Evolutionary conservation across 164 flowering plant genomes (phyloP), one percentile per base, ranked within the genome.

Genomic region (Nymphaea colorata): DNA sequence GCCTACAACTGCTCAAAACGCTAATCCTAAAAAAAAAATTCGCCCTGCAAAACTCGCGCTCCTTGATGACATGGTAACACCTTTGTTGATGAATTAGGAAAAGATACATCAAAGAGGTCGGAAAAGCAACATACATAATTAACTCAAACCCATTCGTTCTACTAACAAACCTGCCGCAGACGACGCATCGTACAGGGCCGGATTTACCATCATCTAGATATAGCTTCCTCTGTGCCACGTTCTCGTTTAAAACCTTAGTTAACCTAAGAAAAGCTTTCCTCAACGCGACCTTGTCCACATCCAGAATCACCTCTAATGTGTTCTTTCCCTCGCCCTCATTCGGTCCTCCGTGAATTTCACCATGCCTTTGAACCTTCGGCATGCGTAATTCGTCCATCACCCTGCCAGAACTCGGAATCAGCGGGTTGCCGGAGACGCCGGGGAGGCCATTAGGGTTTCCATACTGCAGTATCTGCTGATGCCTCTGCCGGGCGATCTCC

Each of bases 151-250:
- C 12, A 16, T 8, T 55, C 59, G 16, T 8, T 55, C 59, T 10
- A 55, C 59, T 16, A 55, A 55, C 88, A 79, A 80, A 94, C 99
- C 99, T 91, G 86, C 77, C 79, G 75, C 99, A 94, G 14, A 82
- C 92, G 61, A 87, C 67, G 77, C 99, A 94, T 6, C 77, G 85
- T 70, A 91, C 75, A 47, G 84, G 79, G 14, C 88, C 90, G 8
- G 77, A 76, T 79, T 87, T 94, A 51, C 96, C 96, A 66, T 90
- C 78, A 77, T 87, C 96, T 85, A 91, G 79, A 74, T 79, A 94
- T 53, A 55, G 78, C 81, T 78, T 87, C 76, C 74, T 81, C 75
- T 79, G 84, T 63, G 67, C 43, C 0, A 71, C 64, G 65, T 72
- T 86, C 82, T 91, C 99, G 69, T 84, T 82, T 7, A 94, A 62